Evolutionary conservation across 306 rosid genomes (phyloP).

Genomic region (Gastrolobium bilobum): DNA sequence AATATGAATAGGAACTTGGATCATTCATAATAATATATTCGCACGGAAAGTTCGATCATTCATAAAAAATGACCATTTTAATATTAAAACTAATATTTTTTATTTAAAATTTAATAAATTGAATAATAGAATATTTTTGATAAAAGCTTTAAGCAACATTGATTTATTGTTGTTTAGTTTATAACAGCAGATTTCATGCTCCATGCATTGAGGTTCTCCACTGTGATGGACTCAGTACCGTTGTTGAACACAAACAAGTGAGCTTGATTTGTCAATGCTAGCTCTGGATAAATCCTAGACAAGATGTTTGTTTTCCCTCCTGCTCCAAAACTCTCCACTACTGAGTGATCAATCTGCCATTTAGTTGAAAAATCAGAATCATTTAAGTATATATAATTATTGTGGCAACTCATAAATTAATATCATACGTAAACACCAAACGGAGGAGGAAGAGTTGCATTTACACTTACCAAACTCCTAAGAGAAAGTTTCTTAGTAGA

Average conservation of each 20-base stretch:
- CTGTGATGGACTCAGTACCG: slow-evolving; percentile 68
- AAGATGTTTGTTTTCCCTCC: slow-evolving; percentile 83
- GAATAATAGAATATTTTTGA: too few relatives aligned
- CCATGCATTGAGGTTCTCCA: slow-evolving; percentile 77
- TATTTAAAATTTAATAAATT: too few relatives aligned
- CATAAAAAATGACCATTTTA: too few relatives aligned
- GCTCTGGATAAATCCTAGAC: slow-evolving; percentile 78
- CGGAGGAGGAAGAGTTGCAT: background rate
- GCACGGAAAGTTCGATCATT: background rate
- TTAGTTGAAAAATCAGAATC: background rate
- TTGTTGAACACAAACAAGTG: slow-evolving; percentile 84
- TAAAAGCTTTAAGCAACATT: background rate
- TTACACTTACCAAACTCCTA: slow-evolving; percentile 76
- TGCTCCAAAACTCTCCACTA: slow-evolving; percentile 83
- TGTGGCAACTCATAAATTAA: background rate
- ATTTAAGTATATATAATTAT: background rate
- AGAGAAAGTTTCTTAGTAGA: slow-evolving; percentile 69
- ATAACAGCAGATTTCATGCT: slow-evolving; percentile 63
- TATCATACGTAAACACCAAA: background rate
- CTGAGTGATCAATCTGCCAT: slow-evolving; percentile 88
- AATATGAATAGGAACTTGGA: background rate
- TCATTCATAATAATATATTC: too few relatives aligned
- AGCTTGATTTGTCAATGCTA: slow-evolving; percentile 60
- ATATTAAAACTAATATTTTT: too few relatives aligned
- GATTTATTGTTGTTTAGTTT: background rate